Conservation (phyloP, 129 eudicot species). For the Calendula officinalis region DNA sequence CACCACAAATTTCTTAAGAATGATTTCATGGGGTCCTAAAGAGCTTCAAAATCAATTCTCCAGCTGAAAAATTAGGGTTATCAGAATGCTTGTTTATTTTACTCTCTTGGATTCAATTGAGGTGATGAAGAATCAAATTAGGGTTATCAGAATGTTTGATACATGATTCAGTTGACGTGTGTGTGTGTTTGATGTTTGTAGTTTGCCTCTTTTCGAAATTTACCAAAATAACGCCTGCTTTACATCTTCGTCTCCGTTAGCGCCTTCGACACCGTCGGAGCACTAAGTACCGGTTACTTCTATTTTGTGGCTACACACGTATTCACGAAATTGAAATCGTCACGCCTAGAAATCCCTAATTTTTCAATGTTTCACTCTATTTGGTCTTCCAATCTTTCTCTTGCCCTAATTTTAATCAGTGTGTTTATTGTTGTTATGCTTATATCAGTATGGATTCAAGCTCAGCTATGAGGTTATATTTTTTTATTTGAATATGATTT, state of each 20-base stretch:
- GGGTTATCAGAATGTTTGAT: too few relatives aligned
- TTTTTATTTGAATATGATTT: too few relatives aligned
- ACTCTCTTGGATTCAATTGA: too few relatives aligned
- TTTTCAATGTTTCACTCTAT: background rate
- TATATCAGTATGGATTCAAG: background rate
- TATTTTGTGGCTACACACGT: background rate
- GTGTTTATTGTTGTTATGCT: background rate
- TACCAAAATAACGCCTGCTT: background rate
- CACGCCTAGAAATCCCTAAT: background rate
- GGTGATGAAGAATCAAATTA: too few relatives aligned
- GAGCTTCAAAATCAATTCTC: too few relatives aligned
- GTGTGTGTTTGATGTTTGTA: too few relatives aligned
- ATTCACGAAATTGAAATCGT: background rate
- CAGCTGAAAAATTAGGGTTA: too few relatives aligned
- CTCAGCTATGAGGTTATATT: background rate
- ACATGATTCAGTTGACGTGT: too few relatives aligned
- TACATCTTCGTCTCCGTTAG: background rate
- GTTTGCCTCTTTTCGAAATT: background rate
- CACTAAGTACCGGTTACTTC: slow-evolving; percentile 4
- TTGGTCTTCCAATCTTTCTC: background rate
- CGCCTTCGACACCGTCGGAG: background rate
- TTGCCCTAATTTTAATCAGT: slow-evolving; percentile 11
- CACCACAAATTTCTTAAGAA: too few relatives aligned
- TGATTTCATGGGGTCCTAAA: too few relatives aligned
- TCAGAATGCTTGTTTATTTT: too few relatives aligned